phyloP scores from a whole-genome alignment of 1,284 basidiomycete species.

The Athelia psychrophila region DNA sequence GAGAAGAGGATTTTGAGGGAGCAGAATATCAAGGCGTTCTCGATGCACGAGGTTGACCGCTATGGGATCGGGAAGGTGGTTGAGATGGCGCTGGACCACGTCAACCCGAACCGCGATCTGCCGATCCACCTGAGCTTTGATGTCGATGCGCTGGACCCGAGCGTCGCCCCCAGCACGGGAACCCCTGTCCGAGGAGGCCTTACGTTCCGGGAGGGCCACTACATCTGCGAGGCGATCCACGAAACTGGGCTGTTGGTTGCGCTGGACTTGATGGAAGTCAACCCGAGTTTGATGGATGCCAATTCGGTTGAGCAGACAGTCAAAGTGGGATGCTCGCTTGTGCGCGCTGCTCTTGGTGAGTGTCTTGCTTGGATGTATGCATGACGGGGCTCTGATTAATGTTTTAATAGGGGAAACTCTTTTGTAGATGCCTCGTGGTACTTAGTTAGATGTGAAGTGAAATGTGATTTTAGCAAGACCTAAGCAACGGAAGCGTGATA shows the following conservation, averaged over 20 bases:
- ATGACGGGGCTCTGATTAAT: too few species aligned
- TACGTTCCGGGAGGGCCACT: constrained; percentile 96
- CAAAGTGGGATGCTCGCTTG: constrained; percentile 90
- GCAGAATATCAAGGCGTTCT: constrained; percentile 90
- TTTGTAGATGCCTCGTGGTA: too few species aligned
- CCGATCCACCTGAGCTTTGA: constrained; percentile 98
- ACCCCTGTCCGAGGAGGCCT: constrained; percentile 95
- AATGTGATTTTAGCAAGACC: too few species aligned
- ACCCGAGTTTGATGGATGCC: constrained; percentile 82
- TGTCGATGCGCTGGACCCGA: constrained; percentile 93
- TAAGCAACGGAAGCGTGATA: too few species aligned
- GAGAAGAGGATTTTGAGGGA: constrained; percentile 90
- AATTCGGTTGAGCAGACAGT: constrained; percentile 85
- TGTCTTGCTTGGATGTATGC: too few species aligned
- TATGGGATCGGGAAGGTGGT: constrained; percentile 95
- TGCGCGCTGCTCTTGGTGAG: constrained; percentile 86
- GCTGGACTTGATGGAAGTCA: constrained; percentile 96
- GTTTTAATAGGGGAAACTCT: too few species aligned
- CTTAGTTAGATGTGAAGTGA: too few species aligned
- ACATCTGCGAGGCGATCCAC: constrained; percentile 92
- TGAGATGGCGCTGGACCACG: constrained; percentile 92
- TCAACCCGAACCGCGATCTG: constrained; percentile 80
- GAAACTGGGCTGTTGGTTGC: constrained; percentile 94
- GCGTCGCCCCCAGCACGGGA: constrained; percentile 93
- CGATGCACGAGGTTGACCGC: constrained; percentile 98